phyloP scores from a whole-genome alignment of 2,329 filamentous ascomycete genomes.

The Chaetomium strumarium region DNA sequence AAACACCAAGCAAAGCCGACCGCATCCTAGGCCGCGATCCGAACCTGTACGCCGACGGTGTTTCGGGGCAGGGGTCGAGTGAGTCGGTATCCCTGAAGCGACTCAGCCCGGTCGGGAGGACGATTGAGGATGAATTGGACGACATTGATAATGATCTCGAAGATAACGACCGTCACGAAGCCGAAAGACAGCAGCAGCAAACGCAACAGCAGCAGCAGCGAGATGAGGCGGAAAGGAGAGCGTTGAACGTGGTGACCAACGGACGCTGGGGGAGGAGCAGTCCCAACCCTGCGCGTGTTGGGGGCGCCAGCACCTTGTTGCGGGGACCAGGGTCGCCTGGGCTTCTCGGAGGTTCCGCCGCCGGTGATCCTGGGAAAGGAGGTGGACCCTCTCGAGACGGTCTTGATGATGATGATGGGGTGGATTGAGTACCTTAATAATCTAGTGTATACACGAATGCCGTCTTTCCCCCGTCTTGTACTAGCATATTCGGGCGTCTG shows the following conservation, averaged over 20 bases:
- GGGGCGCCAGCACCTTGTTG: slow-evolving; percentile 6
- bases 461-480: neutral
- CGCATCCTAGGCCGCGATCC: slow-evolving; percentile 53
- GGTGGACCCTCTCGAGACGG: neutral
- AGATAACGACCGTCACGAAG: slow-evolving; percentile 23
- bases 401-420: neutral
- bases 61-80: slow-evolving; percentile 22
- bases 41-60: slow-evolving; percentile 47
- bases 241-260: slow-evolving; percentile 32
- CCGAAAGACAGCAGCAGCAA: slow-evolving; percentile 10
- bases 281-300: neutral
- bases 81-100: slow-evolving; percentile 39
- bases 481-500: too few relatives aligned
- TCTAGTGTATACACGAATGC: neutral
- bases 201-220: slow-evolving; percentile 7
- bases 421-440: too few relatives aligned
- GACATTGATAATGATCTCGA: slow-evolving; percentile 23
- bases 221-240: slow-evolving; percentile 18
- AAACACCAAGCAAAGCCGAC: slow-evolving; percentile 50
- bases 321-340: slow-evolving; percentile 7
- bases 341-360: neutral
- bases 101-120: slow-evolving; percentile 41
- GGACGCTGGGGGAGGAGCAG: slow-evolving; percentile 34
- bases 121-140: slow-evolving; percentile 38
- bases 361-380: neutral